A percentile compares a stretch with the other conserved stretches of the same genome.
These are phyloP conservation scores for Phellinidium pouzarii DNA, from an alignment of 1,284 basidiomycete genomes.

Conservation along the genomic window DNA sequence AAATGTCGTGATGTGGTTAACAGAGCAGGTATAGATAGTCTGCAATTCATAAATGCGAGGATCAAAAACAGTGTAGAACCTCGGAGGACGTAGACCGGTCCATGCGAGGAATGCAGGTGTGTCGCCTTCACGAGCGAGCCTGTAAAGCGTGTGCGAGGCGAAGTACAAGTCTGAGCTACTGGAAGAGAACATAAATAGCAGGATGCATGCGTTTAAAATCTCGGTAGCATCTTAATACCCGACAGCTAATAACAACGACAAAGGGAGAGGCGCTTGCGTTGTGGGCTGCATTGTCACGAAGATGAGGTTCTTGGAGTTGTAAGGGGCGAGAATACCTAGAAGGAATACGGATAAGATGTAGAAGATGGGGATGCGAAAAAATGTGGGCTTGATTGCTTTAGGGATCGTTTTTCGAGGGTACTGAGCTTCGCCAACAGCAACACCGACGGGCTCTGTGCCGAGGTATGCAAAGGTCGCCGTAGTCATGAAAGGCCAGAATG, in stretches of 20 bases:
- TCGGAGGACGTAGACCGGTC: constrained; percentile 38
- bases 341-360: constrained; percentile 32
- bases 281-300: constrained; percentile 51
- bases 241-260: constrained; percentile 45
- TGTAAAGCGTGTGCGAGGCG: constrained; percentile 40
- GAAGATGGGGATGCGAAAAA: constrained; percentile 61
- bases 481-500: constrained; percentile 50
- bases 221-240: constrained; percentile 35
- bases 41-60: constrained; percentile 53
- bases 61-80: constrained; percentile 51
- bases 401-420: constrained; percentile 57
- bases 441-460: constrained; percentile 49
- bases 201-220: constrained; percentile 37
- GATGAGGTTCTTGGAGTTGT: constrained; percentile 38
- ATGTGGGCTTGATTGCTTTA: constrained; percentile 46
- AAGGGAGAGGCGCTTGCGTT: constrained; percentile 74
- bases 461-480: constrained; percentile 51
- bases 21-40: constrained; percentile 65
- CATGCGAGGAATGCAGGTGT: constrained; percentile 43
- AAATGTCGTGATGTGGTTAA: constrained; percentile 61
- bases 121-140: constrained; percentile 43
- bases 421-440: constrained; percentile 38
- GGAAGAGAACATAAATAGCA: constrained; percentile 22
- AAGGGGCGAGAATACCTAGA: constrained; percentile 32
- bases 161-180: constrained; percentile 19